These are phyloP conservation scores for Ustilago curta DNA, from an alignment of 1,284 basidiomycete species.

Conservation along the genomic window DNA sequence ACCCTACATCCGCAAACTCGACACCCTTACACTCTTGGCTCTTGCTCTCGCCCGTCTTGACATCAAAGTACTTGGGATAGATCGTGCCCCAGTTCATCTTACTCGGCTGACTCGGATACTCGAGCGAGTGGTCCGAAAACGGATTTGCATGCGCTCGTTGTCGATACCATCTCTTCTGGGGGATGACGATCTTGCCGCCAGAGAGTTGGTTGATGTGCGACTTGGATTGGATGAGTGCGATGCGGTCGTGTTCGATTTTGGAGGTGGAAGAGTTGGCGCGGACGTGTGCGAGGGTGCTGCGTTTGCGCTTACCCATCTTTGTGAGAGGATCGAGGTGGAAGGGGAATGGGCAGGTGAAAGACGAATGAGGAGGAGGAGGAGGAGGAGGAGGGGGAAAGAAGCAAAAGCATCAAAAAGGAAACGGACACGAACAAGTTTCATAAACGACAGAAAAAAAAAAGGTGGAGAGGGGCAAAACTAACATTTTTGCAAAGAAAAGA, in stretches of 20 bases:
- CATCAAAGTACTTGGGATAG: conserved; percentile 79
- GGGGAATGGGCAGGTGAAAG: background rate
- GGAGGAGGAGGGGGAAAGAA: background rate
- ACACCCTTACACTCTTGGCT: conserved; percentile 73
- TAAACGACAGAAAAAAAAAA: too few relatives aligned
- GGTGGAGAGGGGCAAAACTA: conserved; percentile 1
- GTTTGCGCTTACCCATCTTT: conserved; percentile 44
- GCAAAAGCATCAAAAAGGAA: too few relatives aligned
- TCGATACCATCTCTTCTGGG: conserved; percentile 92
- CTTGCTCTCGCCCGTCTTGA: conserved; percentile 14
- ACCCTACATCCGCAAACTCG: conserved; percentile 96
- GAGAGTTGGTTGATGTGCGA: conserved; percentile 56
- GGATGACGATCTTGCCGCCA: conserved; percentile 57
- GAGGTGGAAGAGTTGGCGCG: conserved; percentile 20
- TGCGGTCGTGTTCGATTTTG: conserved; percentile 40
- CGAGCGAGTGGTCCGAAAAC: conserved; percentile 92
- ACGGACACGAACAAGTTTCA: conserved; percentile 5
- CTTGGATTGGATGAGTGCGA: conserved; percentile 44
- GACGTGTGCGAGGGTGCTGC: conserved; percentile 33
- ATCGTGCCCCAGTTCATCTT: conserved; percentile 86
- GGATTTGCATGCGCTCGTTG: conserved; percentile 98
- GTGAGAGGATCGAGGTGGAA: background rate
- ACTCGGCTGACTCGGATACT: conserved; percentile 85
- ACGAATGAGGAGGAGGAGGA: background rate
- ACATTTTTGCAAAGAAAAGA: background rate